Conservation (phyloP, 371 early-diverging fungal species). For the Vairimorpha apis region DNA sequence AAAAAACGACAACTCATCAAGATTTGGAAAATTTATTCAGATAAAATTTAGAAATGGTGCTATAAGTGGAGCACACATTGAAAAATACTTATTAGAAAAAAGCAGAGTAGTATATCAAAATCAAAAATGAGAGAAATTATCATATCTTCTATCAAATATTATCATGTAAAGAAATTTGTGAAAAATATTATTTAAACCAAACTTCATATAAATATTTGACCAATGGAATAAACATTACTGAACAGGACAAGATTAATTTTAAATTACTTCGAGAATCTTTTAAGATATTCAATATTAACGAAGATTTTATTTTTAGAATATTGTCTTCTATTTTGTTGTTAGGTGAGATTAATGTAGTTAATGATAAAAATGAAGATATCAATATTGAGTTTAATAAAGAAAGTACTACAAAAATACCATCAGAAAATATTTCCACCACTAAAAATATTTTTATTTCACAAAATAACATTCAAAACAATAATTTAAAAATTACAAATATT, state of each 20-base stretch:
- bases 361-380: no score
- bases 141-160: slow-evolving; percentile 95
- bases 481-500: slow-evolving; percentile 74
- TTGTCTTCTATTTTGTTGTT: slow-evolving; percentile 85
- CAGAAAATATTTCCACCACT: not conserved
- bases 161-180: slow-evolving; percentile 71
- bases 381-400: slow-evolving; percentile 69
- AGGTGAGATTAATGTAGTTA: slow-evolving; percentile 70
- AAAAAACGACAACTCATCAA: slow-evolving; percentile 94
- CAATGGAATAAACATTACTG: no score
- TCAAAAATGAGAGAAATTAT: slow-evolving; percentile 81
- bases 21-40: slow-evolving; percentile 97
- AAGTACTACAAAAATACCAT: no score
- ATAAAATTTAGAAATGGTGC: slow-evolving; percentile 84
- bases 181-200: slow-evolving; percentile 65
- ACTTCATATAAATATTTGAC: not conserved
- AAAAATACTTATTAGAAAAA: slow-evolving; percentile 92
- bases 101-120: slow-evolving; percentile 80
- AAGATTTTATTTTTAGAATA: slow-evolving; percentile 73
- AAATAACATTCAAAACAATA: no score
- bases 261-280: slow-evolving; percentile 70
- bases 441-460: no score
- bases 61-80: slow-evolving; percentile 86
- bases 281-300: slow-evolving; percentile 72
- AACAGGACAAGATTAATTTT: slow-evolving; percentile 80